A percentile compares a stretch with the other conserved stretches of the same genome.
phyloP scores from a whole-genome alignment of 2,329 filamentous ascomycete genomes.

The Gaeumannomyces tritici region DNA sequence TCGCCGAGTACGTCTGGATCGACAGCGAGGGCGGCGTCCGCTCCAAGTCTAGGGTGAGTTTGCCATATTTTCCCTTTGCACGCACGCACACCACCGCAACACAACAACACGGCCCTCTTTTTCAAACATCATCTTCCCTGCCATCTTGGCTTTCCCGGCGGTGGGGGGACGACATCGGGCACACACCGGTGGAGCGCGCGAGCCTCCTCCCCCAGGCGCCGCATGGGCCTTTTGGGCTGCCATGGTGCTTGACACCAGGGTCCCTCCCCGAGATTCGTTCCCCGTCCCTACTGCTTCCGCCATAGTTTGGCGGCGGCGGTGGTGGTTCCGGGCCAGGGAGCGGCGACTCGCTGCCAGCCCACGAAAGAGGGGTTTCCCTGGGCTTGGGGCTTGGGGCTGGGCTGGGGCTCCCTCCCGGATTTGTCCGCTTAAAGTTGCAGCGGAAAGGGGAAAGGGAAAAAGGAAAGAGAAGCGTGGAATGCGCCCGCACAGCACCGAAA shows the following conservation, averaged over 20 bases:
- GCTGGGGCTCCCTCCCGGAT: no score
- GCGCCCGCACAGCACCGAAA: no score
- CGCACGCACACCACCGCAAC: no score
- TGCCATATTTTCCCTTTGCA: not conserved
- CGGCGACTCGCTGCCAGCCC: no score
- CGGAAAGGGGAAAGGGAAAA: not conserved
- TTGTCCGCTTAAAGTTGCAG: no score
- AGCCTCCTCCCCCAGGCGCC: not conserved
- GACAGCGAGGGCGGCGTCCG: constrained; percentile 74
- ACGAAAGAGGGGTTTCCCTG: no score
- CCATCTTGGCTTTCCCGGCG: no score
- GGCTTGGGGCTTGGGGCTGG: no score
- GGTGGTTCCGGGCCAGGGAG: no score
- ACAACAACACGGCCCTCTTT: no score
- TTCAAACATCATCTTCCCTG: not conserved
- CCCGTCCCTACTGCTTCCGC: not conserved
- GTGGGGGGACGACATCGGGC: not conserved
- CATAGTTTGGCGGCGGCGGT: not conserved
- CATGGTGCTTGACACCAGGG: not conserved
- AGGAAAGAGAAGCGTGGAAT: not conserved
- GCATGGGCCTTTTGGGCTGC: not conserved
- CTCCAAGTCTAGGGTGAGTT: constrained; percentile 90
- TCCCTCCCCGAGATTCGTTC: not conserved
- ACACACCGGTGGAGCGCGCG: not conserved
- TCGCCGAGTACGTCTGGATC: constrained; percentile 72